A percentile compares a stretch with the other conserved stretches of the same genome.
phyloP scores from a whole-genome alignment of 768 basidiomycete species.

The Strobilomyces confusus region DNA sequence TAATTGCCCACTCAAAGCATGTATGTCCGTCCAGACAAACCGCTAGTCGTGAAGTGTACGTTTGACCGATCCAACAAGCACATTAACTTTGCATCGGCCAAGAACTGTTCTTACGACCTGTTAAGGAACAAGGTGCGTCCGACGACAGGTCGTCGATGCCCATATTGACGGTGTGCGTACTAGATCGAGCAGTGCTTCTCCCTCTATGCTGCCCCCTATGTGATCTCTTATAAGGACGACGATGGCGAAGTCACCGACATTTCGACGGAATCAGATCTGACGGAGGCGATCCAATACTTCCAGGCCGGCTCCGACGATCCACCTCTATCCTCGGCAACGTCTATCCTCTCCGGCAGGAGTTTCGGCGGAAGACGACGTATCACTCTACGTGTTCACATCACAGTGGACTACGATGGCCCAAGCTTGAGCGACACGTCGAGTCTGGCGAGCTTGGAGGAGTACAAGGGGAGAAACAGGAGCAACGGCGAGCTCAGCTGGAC shows the following conservation, averaged over 20 bases:
- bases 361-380: slow-evolving; percentile 70
- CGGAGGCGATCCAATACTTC: slow-evolving; percentile 87
- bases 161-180: slow-evolving; percentile 1
- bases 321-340: slow-evolving; percentile 66
- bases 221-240: slow-evolving; percentile 83
- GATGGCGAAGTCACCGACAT: slow-evolving; percentile 77
- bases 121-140: slow-evolving; percentile 65
- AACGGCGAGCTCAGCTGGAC: slow-evolving; percentile 42
- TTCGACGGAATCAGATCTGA: slow-evolving; percentile 65
- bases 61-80: slow-evolving; percentile 71
- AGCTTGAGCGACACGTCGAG: slow-evolving; percentile 88
- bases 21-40: slow-evolving; percentile 61
- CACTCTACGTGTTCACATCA: slow-evolving; percentile 70
- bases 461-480: slow-evolving; percentile 55
- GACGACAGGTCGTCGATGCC: background rate
- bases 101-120: slow-evolving; percentile 73
- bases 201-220: slow-evolving; percentile 63
- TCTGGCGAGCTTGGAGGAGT: slow-evolving; percentile 73
- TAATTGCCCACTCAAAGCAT: slow-evolving; percentile 18
- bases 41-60: slow-evolving; percentile 78
- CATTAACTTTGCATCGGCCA: slow-evolving; percentile 76
- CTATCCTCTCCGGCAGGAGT: slow-evolving; percentile 63
- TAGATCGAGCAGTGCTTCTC: slow-evolving; percentile 86
- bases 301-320: slow-evolving; percentile 70
- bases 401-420: slow-evolving; percentile 87